phyloP scores from a whole-genome alignment of 352 stramenopile species.

The Thalassiosira gravida region DNA sequence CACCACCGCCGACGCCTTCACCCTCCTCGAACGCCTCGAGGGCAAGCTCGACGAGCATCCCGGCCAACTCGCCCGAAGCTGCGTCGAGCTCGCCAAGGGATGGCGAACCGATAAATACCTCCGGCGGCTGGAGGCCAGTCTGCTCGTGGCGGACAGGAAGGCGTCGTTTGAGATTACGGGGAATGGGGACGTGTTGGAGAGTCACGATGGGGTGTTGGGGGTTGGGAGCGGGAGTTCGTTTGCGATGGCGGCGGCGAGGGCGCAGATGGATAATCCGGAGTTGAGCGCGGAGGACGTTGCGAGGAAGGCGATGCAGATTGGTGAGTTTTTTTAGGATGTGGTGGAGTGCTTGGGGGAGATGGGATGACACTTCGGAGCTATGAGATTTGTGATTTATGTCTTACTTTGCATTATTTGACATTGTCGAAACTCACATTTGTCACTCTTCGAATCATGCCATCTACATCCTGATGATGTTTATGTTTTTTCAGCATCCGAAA shows the following conservation, averaged over 20 bases:
- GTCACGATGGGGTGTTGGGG: conserved; percentile 94
- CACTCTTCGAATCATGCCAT: too few species aligned
- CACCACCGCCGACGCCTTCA: conserved; percentile 96
- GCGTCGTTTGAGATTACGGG: conserved; percentile 96
- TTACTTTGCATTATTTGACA: too few species aligned
- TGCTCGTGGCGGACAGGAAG: conserved; percentile 94
- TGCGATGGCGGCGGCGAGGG: conserved; percentile 93
- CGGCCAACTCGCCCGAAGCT: conserved; percentile 93
- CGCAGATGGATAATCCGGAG: conserved; percentile 92
- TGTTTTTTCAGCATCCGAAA: too few species aligned
- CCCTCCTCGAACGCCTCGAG: conserved; percentile 97
- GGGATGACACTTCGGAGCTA: too few species aligned
- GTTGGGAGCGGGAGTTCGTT: conserved; percentile 89
- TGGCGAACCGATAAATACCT: conserved; percentile 99
- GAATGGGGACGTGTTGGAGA: conserved; percentile 97
- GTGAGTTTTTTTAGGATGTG: too few species aligned
- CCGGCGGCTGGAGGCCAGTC: conserved; percentile 90
- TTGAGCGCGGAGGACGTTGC: conserved; percentile 93
- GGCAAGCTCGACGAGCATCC: conserved; percentile 97
- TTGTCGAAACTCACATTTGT: too few species aligned
- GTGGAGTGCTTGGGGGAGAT: too few species aligned
- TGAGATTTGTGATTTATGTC: too few species aligned
- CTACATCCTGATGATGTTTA: too few species aligned
- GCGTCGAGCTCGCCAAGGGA: conserved; percentile 97
- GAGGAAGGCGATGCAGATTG: conserved; percentile 93